Evolutionary conservation across 1,139 yeast genomes (phyloP), one percentile per base, ranked within the genome.

Genomic region (Suhomyces bokatorum): DNA sequence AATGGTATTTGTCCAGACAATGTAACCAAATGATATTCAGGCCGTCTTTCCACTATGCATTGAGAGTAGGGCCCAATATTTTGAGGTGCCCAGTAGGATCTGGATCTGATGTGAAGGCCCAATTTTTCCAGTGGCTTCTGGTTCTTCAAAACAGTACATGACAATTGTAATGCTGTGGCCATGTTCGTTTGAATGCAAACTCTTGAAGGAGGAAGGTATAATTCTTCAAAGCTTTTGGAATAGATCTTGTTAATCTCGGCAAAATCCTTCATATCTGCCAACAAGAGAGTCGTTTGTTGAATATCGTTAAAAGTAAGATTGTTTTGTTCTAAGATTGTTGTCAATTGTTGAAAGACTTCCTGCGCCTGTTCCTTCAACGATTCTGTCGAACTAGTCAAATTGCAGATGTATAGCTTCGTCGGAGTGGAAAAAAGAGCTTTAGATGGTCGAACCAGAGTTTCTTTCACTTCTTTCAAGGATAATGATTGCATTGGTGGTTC

Each of bases 21-120:
- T 35, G 81, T 77, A 0, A 87, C 82, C 7, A 80, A 55, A 32
- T 70, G 64, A 45, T 62, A 60, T 27, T 77, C 73, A 14, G 66
- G 67, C 7, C 62, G 61, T 11, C 37, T 40, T 43, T 74, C 78
- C 40, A 80, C 69, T 11, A 83, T 79, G 0, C 93, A 80, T 63
- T 93, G 99, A 0, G 99, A 91, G 61, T 93, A 93, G 0, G 99
- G 99, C 0, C 99, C 99, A 45, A 93, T 93, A 55, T 93, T 93
- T 37, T 96, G 95, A 0, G 99, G 99, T 0, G 97, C 97, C 99
- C 99, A 93, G 62, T 85, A 90, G 26, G 97, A 89, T 46, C 93
- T 74, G 1, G 98, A 89, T 55, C 93, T 89, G 4, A 93, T 88
- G 59, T 93, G 98, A 20, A 93, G 69, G 0, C 98, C 97, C 17